These are phyloP conservation scores for Rhinocladiella similis DNA, from an alignment of 2,329 filamentous ascomycete genomes.

Conservation along the genomic window DNA sequence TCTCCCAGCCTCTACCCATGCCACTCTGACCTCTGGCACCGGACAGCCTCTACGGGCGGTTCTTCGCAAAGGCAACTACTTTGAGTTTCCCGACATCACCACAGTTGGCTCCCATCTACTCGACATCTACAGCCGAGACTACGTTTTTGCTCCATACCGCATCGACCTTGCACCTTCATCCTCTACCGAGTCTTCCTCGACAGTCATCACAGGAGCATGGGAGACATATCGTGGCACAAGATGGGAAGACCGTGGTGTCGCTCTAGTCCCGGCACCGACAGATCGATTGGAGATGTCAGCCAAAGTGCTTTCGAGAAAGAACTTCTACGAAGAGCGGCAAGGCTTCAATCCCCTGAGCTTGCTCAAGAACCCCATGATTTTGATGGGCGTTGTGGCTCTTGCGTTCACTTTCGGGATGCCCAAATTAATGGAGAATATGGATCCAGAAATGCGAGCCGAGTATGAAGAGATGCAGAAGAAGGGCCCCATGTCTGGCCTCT, in stretches of 20 bases:
- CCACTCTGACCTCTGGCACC: constrained; percentile 47
- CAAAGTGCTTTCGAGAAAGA: constrained; percentile 63
- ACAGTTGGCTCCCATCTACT: constrained; percentile 72
- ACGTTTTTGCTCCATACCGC: constrained; percentile 75
- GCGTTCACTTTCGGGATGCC: constrained; percentile 88
- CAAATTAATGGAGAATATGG: constrained; percentile 95
- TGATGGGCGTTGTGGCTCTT: constrained; percentile 83
- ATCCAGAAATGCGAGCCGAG: constrained; percentile 90
- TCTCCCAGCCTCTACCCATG: constrained; percentile 50
- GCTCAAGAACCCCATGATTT: constrained; percentile 94
- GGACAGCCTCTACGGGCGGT: constrained; percentile 45
- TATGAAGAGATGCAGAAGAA: constrained; percentile 87
- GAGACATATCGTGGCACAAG: constrained; percentile 28
- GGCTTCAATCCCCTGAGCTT: constrained; percentile 77
- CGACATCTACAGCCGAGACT: constrained; percentile 73
- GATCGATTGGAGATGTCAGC: constrained; percentile 59
- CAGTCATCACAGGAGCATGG: constrained; percentile 30
- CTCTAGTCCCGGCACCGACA: constrained; percentile 22
- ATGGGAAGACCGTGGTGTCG: constrained; percentile 28
- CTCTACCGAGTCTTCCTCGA: constrained; percentile 40
- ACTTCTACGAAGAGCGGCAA: constrained; percentile 73
- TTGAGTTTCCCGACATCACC: constrained; percentile 71
- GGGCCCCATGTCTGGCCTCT: constrained; percentile 63
- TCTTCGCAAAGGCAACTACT: constrained; percentile 56
- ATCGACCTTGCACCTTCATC: constrained; percentile 63